Evolutionary conservation across 495 filamentous ascomycete species (phyloP), one percentile per base, ranked within the genome.

Genomic region (Aspergillus panamensis): DNA sequence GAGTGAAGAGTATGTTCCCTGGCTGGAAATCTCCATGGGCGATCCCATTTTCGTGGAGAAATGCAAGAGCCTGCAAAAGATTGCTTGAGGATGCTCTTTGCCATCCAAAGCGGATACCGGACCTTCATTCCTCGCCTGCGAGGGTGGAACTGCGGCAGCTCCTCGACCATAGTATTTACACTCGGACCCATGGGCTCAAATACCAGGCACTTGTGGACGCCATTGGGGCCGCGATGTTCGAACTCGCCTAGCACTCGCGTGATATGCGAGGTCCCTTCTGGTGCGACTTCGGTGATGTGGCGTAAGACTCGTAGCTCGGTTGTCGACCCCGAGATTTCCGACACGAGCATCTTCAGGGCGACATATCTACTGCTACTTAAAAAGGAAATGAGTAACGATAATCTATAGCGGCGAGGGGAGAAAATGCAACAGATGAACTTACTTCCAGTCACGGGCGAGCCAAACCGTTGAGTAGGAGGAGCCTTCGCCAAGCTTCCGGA

Each of bases 131-230:
- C 50, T 58, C 13, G 35, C 44, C 19, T 57, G 30, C 58, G 59
- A 53, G 55, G 63, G 48, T 69, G 66, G 52, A 68, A 68, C 32
- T 63, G 63, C 30, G 65, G 63, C 40, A 68, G 59, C 59, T 72
- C 64, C 58, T 73, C 68, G 9, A 70, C 65, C 65, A 70, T 70
- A 32, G 45, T 65, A 48, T 64, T 64, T 13, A 69, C 65, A 67
- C 62, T 73, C 8, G 77, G 73, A 30, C 77, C 77, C 72, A 82
- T 72, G 9, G 67, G 65, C 55, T 81, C 74, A 61, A 78, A 73
- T 33, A 81, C 76, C 8, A 83, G 69, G 43, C 80, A 82, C 12
- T 62, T 64, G 59, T 81, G 80, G 8, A 61, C 62, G 3, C 80
- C 79, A 63, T 82, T 82, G 8, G 77, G 78, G 8, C 77, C 77